phyloP scores from a whole-genome alignment of 2,329 filamentous ascomycete species.

The Coniochaeta sp. region DNA sequence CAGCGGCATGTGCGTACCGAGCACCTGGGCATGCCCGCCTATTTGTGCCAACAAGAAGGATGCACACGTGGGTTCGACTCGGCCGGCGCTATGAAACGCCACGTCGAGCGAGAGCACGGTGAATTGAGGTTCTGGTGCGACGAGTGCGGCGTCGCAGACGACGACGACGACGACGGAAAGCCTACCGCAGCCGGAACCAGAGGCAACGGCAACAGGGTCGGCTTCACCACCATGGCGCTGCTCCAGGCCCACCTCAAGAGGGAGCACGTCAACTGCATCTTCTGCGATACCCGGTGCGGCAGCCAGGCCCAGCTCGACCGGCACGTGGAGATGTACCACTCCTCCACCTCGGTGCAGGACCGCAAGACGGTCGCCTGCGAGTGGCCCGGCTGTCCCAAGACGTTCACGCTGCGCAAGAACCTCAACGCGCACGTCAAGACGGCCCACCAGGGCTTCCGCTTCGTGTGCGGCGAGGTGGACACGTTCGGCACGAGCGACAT shows the following conservation, averaged over 20 bases:
- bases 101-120: slow-evolving; percentile 64
- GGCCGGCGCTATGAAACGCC: slow-evolving; percentile 61
- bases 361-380: slow-evolving; percentile 62
- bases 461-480: slow-evolving; percentile 68
- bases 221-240: slow-evolving; percentile 65
- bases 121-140: slow-evolving; percentile 69
- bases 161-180: slow-evolving; percentile 29
- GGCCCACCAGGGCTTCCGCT: slow-evolving; percentile 69
- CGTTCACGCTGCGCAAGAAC: slow-evolving; percentile 79
- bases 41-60: slow-evolving; percentile 52
- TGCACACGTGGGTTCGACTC: slow-evolving; percentile 71
- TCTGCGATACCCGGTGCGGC: slow-evolving; percentile 64
- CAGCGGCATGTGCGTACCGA: slow-evolving; percentile 73
- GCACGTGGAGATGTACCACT: slow-evolving; percentile 75
- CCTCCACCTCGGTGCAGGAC: slow-evolving; percentile 52
- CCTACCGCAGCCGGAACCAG: slow-evolving; percentile 26
- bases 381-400: slow-evolving; percentile 61
- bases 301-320: slow-evolving; percentile 62
- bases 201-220: slow-evolving; percentile 28
- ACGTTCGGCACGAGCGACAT: slow-evolving; percentile 50
- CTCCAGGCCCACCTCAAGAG: slow-evolving; percentile 67
- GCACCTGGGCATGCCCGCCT: slow-evolving; percentile 67
- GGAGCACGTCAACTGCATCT: slow-evolving; percentile 68
- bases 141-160: slow-evolving; percentile 47
- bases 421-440: slow-evolving; percentile 71